Base-by-base conservation (phyloP, 2,329 filamentous ascomycete genomes). In the Arthrobotrys iridis region DNA sequence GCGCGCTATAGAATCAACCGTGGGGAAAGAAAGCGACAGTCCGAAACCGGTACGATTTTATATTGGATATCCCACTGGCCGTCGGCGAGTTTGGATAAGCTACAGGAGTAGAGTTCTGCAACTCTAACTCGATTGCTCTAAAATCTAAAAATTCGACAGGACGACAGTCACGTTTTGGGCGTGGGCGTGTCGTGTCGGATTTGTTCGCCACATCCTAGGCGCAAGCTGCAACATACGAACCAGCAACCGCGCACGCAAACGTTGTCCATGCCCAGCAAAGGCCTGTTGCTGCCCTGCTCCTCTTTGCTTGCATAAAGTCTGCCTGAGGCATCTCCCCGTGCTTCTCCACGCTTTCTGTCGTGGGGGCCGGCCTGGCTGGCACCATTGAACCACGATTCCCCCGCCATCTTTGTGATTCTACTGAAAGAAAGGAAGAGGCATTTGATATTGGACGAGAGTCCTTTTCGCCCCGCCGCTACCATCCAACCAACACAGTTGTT, bases 351-450 rank as follows among this genome's bases (percentile, higher is more conserved):
- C 57, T 58, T 57, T 63, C 22, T 75, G 63, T 48, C 63, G 71
- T 75, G 71, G 71, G 70, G 70, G 70, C 41, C 46, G 66, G 18
- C 50, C 59, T 50, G 60, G 45, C 50, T 75, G 57, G 59, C 67
- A 68, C 63, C 63, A 60, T 40, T 68, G 55, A 75, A 63, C 71
- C 71, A 75, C 71, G 71, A 64, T 75, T 73, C 63, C 63, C 37
- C 63, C 63, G 70, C 70, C 70, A 67, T 74, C 52, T 52, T 55
- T 63, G 26, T 57, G 35, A 26, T 55, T 70, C 45, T 33, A 60
- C 43, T 41, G n/a, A n/a, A n/a, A n/a, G n/a, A n/a, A n/a, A n/a
- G n/a, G n/a, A n/a, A 35, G 68, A 65, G 68, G 68, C 43, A 73
- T 74, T 74, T 74, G 52, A 67, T 37, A 65, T 59, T 65, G 68